Percentiles rank a stretch among this genome's conserved stretches.
These are phyloP conservation scores for Xylaria digitata DNA, from an alignment of 2,329 filamentous ascomycete species.

Conservation along the genomic window DNA sequence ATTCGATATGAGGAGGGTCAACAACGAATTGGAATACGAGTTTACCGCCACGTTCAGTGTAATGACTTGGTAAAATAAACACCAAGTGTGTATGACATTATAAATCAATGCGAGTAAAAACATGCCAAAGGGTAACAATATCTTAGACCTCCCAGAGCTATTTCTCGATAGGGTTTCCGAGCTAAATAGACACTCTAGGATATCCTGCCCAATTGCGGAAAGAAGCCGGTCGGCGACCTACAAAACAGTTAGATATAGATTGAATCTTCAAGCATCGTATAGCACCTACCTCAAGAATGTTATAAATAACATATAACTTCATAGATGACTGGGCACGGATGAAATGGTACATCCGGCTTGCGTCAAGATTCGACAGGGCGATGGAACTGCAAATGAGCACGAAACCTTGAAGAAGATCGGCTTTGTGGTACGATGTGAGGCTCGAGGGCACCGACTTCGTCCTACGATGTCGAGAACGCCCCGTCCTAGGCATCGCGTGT, in stretches of 20 bases:
- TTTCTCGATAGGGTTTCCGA: conserved; percentile 91
- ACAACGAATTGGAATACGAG: conserved; percentile 94
- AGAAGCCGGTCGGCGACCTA: conserved; percentile 86
- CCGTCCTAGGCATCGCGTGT: conserved; percentile 49
- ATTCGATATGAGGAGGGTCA: conserved; percentile 93
- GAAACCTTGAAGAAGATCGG: conserved; percentile 89
- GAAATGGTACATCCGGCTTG: conserved; percentile 97
- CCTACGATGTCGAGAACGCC: conserved; percentile 71
- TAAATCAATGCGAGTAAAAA: conserved; percentile 88
- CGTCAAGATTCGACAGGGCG: conserved; percentile 89
- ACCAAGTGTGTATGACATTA: conserved; percentile 86
- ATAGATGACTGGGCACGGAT: conserved; percentile 96
- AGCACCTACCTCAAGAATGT: conserved; percentile 80
- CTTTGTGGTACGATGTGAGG: conserved; percentile 89
- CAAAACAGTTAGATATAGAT: neutral
- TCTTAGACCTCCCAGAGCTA: conserved; percentile 87
- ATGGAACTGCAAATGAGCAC: conserved; percentile 88
- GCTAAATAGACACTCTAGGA: conserved; percentile 95
- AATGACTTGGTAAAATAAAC: conserved; percentile 96
- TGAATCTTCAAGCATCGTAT: neutral
- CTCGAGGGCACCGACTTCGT: conserved; percentile 87
- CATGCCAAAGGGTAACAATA: conserved; percentile 89
- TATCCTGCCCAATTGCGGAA: conserved; percentile 92
- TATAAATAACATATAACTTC: conserved; percentile 99
- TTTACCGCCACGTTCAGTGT: conserved; percentile 98